Conservation (phyloP, 805 yeast genomes). For the Metschnikowia cerradonensis region DNA sequence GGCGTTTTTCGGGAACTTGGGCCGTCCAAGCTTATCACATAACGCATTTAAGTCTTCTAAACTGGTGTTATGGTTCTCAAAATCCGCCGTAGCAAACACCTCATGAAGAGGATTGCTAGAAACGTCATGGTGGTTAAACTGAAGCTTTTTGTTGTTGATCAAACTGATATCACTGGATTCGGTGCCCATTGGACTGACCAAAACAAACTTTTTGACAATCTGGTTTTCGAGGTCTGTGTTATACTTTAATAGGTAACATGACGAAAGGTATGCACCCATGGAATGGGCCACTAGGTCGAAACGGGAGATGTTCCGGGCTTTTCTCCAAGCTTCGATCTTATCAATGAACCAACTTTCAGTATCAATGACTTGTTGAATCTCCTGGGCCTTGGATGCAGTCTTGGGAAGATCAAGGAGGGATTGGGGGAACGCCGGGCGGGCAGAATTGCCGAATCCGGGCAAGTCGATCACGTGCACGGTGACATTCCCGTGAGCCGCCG, state of each 20-base stretch:
- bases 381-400: conserved; percentile 15
- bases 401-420: conserved; percentile 22
- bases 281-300: conserved; percentile 38
- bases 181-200: conserved; percentile 44
- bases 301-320: conserved; percentile 16
- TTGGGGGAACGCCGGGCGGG: conserved; percentile 36
- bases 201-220: conserved; percentile 22
- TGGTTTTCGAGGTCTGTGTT: conserved; percentile 16
- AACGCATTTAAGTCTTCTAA: conserved; percentile 17
- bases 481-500: conserved; percentile 28
- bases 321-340: conserved; percentile 36
- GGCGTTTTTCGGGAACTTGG: conserved; percentile 33
- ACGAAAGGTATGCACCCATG: conserved; percentile 40
- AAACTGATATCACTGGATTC: conserved; percentile 36
- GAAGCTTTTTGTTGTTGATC: conserved; percentile 27
- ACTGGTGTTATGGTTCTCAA: conserved; percentile 16
- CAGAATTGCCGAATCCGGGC: conserved; percentile 43
- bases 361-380: conserved; percentile 29
- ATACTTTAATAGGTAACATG: conserved; percentile 40
- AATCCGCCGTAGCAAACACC: conserved; percentile 20
- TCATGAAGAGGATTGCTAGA: conserved; percentile 37
- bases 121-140: conserved; percentile 30
- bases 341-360: conserved; percentile 42
- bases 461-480: conserved; percentile 37
- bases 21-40: conserved; percentile 35